Base-by-base conservation (phyloP, 805 yeast genomes). In the Yamadazyma kitorensis region DNA sequence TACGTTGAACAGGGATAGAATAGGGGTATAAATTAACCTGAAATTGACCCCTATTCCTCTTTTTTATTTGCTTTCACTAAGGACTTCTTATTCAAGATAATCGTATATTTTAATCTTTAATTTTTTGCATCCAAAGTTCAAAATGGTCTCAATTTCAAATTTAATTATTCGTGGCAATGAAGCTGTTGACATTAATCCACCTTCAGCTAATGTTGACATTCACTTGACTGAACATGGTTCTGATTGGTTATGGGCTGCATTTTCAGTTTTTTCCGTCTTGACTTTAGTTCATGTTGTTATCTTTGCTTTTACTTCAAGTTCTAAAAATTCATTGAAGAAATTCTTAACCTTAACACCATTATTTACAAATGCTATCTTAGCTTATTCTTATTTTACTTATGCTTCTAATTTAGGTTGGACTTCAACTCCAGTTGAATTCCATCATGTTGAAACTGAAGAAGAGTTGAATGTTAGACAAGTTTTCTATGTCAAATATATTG, bases 191-290 rank as follows among this genome's bases (percentile, higher is more conserved):
- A 45, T 70, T 34, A 77, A 77, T 45, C 72, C 74, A 6, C 51
- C 59, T 11, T 16, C 44, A 6, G 41, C 59, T 5, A 57, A 53
- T 13, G 55, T 68, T 32, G 82, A 76, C 42, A 68, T 76, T 49
- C 71, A 70, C 36, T 40, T 80, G 21, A 78, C 82, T 9, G 41
- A 51, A 10, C 76, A 72, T 47, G 85, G 86, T 52, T 77, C 83
- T 6, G 75, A 74, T 52, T 80, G 83, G 84, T 64, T 74, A 44
- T 80, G 84, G 84, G 72, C 85, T 1, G 80, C 62, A 10, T 78
- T 80, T 48, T 53, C 74, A 4, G 33, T 76, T 24, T 70, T 76
- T 45, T 62, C 63, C 13, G 30, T 66, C 1, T 49, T 66, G n/a
- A 49, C 75, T 11, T 30, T 61, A 24, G 47, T 42, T 18, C 56